Base-by-base conservation (phyloP, 768 basidiomycete species). In the Lactifluus subvellereus region DNA sequence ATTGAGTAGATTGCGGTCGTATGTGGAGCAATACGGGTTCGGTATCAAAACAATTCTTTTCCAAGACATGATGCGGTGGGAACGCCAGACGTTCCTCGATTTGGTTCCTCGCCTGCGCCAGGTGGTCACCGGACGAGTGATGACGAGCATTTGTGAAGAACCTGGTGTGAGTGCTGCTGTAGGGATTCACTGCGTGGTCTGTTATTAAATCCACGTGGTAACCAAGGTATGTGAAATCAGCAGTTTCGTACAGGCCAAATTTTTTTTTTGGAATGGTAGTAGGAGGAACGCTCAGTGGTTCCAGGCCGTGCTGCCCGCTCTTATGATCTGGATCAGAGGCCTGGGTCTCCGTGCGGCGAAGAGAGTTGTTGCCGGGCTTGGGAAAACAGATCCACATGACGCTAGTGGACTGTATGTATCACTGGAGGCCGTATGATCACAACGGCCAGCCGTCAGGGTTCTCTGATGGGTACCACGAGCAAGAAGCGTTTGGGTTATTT, bases 161-260 rank as follows among this genome's bases (percentile, higher is more conserved):
- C 33, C 33, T 33, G 45, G 3, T 35, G 45, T 33, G 18, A 8
- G 56, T 53, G 13, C 18, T 35, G 22, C 22, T 27, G 47, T 48
- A 22, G 47, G 20, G 22, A 20, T 51, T 33, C 42, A 43, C 42
- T 18, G 2, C 16, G 9, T 10, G 40, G 16, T 11, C 6, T 43
- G 13, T 32, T 42, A 56, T 47, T 57, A 35, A 57, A 35, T 57
- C 33, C 56, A 47, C 45, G 56, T 57, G 42, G 20, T 55, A 20
- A 22, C 37, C 4, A 43, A 42, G 40, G 40, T 55, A 30, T 16
- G 27, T 42, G 38, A 42, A 16, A n/a, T 42, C 3, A 16, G 22
- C 37, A 13, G 27, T 10, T 35, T 45, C 14, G 8, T 16, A 27
- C 47, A 48, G 10, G 11, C 9, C 47, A 27, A 27, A 2, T 27